A percentile compares a stretch with the other conserved stretches of the same genome.
Conservation (phyloP, 1,284 basidiomycete species). For the Cutaneotrichosporon dermatis region DNA sequence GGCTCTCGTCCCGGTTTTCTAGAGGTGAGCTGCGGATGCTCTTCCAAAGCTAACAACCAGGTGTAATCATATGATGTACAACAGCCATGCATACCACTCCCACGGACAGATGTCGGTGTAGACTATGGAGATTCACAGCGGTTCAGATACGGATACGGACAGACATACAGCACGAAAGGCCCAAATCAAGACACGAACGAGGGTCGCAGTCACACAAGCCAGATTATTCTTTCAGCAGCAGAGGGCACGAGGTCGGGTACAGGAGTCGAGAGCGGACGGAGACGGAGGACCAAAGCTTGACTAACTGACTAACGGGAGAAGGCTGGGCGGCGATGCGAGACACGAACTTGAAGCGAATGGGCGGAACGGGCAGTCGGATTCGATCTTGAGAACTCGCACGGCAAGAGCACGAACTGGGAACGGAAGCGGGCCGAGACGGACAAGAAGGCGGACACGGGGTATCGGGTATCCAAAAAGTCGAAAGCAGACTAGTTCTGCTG, state of each 20-base stretch:
- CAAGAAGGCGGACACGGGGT: background rate
- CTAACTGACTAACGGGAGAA: too few species aligned
- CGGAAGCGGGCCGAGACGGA: background rate
- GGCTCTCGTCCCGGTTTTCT: slow-evolving; percentile 23
- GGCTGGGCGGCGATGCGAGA: too few species aligned
- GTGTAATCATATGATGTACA: slow-evolving; percentile 19
- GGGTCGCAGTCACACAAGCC: background rate
- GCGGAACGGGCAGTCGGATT: too few species aligned
- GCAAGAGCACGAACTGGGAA: background rate
- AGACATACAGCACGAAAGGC: background rate
- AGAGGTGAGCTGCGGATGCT: background rate
- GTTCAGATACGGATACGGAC: background rate
- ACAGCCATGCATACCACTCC: slow-evolving; percentile 22
- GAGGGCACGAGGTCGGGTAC: background rate
- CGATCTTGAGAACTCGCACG: too few species aligned
- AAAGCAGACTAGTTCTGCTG: slow-evolving; percentile 26
- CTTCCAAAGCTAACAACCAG: background rate
- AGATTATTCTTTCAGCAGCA: background rate
- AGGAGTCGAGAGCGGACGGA: background rate
- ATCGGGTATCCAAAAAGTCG: background rate
- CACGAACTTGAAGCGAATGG: too few species aligned
- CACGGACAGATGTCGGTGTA: background rate
- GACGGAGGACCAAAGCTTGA: too few species aligned
- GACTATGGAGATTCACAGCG: background rate
- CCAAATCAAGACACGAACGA: background rate